Conservation (phyloP, 768 basidiomycete species). For the Pleurotus salmoneostramineus region DNA sequence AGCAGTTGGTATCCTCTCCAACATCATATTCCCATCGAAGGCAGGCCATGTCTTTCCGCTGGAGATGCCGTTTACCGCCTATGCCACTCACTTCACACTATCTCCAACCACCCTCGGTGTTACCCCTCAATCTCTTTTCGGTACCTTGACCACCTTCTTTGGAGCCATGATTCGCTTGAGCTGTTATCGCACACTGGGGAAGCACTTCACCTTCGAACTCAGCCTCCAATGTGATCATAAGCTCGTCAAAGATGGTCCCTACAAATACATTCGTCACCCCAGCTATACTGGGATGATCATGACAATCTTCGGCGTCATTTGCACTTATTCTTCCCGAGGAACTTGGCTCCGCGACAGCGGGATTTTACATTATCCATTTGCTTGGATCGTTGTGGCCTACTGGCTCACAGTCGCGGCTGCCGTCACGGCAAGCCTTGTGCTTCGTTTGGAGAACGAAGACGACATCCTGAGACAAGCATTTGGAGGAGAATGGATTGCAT, state of each 20-base stretch:
- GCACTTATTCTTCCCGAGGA: not conserved
- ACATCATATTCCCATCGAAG: not conserved
- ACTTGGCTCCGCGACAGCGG: conserved; percentile 5
- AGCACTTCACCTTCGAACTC: conserved; percentile 46
- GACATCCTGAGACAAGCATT: conserved; percentile 4
- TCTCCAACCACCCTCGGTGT: not conserved
- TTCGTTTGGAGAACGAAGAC: conserved; percentile 3
- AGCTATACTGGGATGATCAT: conserved; percentile 7
- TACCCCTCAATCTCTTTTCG: conserved; percentile 3
- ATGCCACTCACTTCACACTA: not conserved
- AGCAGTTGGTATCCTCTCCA: not conserved
- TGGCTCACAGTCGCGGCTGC: conserved; percentile 1
- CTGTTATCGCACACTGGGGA: conserved; percentile 41
- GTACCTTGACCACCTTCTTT: not conserved
- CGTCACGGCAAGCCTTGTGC: conserved; percentile 5
- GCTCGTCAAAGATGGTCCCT: conserved; percentile 5
- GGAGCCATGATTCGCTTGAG: conserved; percentile 26
- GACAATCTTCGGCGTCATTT: conserved; percentile 6
- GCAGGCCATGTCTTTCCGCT: not conserved
- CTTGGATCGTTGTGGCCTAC: not conserved
- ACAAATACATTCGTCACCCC: conserved; percentile 7
- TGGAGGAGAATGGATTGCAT: conserved; percentile 2
- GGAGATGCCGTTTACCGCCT: not conserved
- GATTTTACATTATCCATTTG: not conserved
- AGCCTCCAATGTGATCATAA: conserved; percentile 36